Percentiles rank a stretch among this genome's conserved stretches.
phyloP scores from a whole-genome alignment of 2,329 filamentous ascomycete genomes.

The Penicillium sp. region DNA sequence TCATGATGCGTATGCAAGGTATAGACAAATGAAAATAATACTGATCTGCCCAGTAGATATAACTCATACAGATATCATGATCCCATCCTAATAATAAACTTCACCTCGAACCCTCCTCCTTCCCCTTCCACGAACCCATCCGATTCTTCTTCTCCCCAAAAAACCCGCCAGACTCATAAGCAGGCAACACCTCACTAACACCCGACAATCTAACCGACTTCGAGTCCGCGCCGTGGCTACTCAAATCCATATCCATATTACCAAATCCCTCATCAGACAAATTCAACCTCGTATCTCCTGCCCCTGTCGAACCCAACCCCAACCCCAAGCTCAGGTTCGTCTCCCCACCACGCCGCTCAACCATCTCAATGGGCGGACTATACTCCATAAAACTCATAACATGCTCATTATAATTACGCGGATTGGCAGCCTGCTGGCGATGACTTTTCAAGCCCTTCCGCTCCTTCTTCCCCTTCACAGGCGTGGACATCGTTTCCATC shows the following conservation, averaged over 20 bases:
- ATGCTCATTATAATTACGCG: constrained; percentile 11
- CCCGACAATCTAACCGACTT: neutral
- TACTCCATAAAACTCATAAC: constrained; percentile 37
- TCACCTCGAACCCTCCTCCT: constrained; percentile 2
- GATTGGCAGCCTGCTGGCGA: too few relatives aligned
- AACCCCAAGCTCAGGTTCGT: neutral
- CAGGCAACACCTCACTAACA: constrained; percentile 14
- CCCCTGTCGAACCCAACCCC: neutral
- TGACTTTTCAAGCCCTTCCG: too few relatives aligned
- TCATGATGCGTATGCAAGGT: too few relatives aligned
- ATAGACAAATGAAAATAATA: too few relatives aligned
- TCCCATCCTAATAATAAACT: too few relatives aligned
- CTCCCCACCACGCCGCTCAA: neutral
- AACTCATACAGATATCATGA: too few relatives aligned
- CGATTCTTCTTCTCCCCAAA: neutral
- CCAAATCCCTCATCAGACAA: neutral
- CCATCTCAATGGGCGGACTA: constrained; percentile 1
- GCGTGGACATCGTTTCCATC: neutral
- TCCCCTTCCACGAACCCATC: neutral
- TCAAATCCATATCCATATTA: neutral
- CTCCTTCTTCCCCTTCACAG: too few relatives aligned
- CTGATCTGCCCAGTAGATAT: too few relatives aligned
- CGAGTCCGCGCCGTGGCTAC: too few relatives aligned
- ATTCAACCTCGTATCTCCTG: too few relatives aligned
- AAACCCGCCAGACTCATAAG: constrained; percentile 14